Percentiles rank a stretch among this genome's conserved stretches.
phyloP scores from a whole-genome alignment of 2,329 filamentous ascomycete genomes.

The Didymella pinodella region DNA sequence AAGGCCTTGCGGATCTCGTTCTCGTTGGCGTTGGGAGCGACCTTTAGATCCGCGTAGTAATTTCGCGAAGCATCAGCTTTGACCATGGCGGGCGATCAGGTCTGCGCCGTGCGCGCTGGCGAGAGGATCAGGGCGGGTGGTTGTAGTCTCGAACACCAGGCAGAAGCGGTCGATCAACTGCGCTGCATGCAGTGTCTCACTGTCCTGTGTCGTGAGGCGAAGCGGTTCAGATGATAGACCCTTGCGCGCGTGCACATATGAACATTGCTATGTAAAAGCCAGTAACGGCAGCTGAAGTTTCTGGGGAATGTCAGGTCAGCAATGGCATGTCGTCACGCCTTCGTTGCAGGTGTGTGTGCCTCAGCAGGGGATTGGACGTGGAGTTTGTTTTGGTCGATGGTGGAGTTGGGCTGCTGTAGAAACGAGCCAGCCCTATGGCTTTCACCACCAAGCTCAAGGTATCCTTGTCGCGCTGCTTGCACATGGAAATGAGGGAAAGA shows the following conservation, averaged over 20 bases:
- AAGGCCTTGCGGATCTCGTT: slow-evolving; percentile 87
- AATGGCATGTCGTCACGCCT: slow-evolving; percentile 20
- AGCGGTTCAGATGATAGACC: slow-evolving; percentile 44
- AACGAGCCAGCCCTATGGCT: slow-evolving; percentile 18
- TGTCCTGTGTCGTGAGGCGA: slow-evolving; percentile 40
- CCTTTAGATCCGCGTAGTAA: slow-evolving; percentile 85
- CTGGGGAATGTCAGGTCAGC: slow-evolving; percentile 12
- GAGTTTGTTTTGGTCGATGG: slow-evolving; percentile 19
- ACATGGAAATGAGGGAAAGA: not conserved
- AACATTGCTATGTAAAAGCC: slow-evolving; percentile 32
- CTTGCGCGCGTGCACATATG: slow-evolving; percentile 37
- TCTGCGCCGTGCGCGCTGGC: slow-evolving; percentile 12
- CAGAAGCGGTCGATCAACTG: slow-evolving; percentile 24
- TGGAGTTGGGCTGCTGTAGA: slow-evolving; percentile 20
- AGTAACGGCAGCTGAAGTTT: slow-evolving; percentile 5
- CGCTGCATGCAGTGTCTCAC: slow-evolving; percentile 27
- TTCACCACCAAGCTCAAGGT: slow-evolving; percentile 12
- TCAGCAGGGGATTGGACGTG: slow-evolving; percentile 17
- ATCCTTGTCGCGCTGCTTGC: slow-evolving; percentile 12
- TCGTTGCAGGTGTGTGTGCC: slow-evolving; percentile 18
- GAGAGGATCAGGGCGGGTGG: slow-evolving; percentile 7
- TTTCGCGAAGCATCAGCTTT: slow-evolving; percentile 74
- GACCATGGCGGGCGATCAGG: slow-evolving; percentile 61
- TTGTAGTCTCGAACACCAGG: slow-evolving; percentile 27
- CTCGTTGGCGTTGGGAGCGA: slow-evolving; percentile 71